Evolutionary conservation across 2,329 filamentous ascomycete species (phyloP).

Genomic region (Dothiorella sarmentorum): DNA sequence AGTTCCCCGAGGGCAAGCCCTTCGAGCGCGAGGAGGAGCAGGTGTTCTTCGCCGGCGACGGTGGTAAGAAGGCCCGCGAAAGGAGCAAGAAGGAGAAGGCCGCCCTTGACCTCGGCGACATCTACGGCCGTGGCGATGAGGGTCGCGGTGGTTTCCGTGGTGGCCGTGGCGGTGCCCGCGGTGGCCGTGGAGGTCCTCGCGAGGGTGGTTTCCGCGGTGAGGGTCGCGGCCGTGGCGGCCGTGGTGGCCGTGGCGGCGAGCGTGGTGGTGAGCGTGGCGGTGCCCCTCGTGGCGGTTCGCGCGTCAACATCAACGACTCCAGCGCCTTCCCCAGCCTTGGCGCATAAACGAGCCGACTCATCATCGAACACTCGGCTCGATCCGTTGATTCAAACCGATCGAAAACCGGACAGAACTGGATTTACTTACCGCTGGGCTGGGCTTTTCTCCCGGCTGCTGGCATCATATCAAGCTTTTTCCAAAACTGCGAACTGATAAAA

Average conservation of each 20-base stretch:
- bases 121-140: constrained; percentile 58
- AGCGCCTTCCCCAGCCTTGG: constrained; percentile 54
- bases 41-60: constrained; percentile 71
- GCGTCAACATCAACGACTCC: constrained; percentile 49
- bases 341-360: constrained; percentile 30
- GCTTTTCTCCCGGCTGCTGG: not conserved
- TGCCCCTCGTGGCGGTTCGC: constrained; percentile 48
- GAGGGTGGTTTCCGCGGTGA: constrained; percentile 50
- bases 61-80: constrained; percentile 76
- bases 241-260: constrained; percentile 39
- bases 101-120: constrained; percentile 79
- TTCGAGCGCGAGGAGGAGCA: constrained; percentile 56
- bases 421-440: constrained; percentile 1
- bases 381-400: not conserved
- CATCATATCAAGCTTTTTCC: constrained; percentile 3
- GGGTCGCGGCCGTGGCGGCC: constrained; percentile 51
- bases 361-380: not conserved
- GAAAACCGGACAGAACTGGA: constrained; percentile 10
- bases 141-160: constrained; percentile 28
- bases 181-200: constrained; percentile 44
- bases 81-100: constrained; percentile 92
- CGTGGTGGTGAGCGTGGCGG: constrained; percentile 36
- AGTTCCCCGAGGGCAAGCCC: constrained; percentile 83
- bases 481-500: constrained; percentile 11
- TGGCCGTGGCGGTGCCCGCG: constrained; percentile 28